Evolutionary conservation across 2,329 filamentous ascomycete species (phyloP).

Genomic region (Hypoxylon sp.): DNA sequence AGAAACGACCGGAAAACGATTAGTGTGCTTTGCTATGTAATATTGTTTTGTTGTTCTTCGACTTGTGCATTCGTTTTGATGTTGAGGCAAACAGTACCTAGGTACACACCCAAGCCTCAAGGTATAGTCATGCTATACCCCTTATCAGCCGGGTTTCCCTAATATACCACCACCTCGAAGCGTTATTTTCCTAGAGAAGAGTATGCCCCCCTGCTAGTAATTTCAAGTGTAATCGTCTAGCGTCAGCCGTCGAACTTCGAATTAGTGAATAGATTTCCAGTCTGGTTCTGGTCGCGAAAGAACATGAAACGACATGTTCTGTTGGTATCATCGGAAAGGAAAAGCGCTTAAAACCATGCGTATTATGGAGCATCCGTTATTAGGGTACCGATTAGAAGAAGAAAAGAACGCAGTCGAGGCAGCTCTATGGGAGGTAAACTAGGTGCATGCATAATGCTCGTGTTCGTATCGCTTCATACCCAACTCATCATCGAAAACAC

Average conservation of each 20-base stretch:
- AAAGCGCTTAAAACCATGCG: constrained; percentile 32
- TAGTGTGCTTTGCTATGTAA: constrained; percentile 11
- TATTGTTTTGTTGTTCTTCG: constrained; percentile 23
- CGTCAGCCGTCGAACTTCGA: constrained; percentile 21
- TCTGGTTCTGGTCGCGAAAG: constrained; percentile 36
- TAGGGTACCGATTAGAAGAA: constrained; percentile 13
- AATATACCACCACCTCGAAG: constrained; percentile 35
- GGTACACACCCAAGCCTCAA: constrained; percentile 31
- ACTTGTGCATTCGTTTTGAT: no score
- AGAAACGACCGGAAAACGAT: constrained; percentile 31
- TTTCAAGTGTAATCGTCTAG: constrained; percentile 21
- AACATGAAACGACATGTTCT: constrained; percentile 40
- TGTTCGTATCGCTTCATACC: constrained; percentile 32
- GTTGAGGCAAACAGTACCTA: constrained; percentile 21
- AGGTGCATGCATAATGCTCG: constrained; percentile 13
- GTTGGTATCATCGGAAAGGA: constrained; percentile 48
- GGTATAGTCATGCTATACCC: constrained; percentile 40
- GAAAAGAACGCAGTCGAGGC: constrained; percentile 21
- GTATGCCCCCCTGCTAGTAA: no score
- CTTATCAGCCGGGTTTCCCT: constrained; percentile 28
- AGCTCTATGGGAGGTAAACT: constrained; percentile 15
- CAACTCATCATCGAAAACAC: constrained; percentile 41
- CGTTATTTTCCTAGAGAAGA: constrained; percentile 25
- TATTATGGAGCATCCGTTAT: constrained; percentile 32
- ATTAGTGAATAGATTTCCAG: constrained; percentile 36